Conservation (phyloP, 2,329 filamentous ascomycete genomes). For the Endoconidiophora polonica region DNA sequence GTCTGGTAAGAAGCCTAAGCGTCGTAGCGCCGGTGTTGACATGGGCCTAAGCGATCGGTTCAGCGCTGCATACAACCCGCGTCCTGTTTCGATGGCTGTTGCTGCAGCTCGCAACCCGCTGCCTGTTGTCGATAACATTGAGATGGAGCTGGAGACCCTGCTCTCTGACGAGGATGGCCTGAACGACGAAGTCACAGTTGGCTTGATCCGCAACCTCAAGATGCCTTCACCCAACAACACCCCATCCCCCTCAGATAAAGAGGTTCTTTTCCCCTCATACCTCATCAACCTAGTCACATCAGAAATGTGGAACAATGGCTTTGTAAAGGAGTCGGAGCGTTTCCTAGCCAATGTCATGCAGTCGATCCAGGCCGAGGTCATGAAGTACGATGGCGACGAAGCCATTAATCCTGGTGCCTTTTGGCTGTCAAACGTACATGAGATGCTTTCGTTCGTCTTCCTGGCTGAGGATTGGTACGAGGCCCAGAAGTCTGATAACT, state of each 20-base stretch:
- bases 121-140: conserved; percentile 73
- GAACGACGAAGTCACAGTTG: conserved; percentile 94
- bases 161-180: conserved; percentile 89
- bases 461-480: conserved; percentile 99
- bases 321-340: conserved; percentile 96
- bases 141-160: conserved; percentile 84
- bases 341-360: conserved; percentile 99
- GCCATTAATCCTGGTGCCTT: conserved; percentile 94
- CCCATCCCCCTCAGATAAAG: conserved; percentile 89
- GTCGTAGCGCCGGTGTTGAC: conserved; percentile 79
- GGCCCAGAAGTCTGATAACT: conserved; percentile 97
- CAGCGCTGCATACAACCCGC: conserved; percentile 81
- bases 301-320: conserved; percentile 99
- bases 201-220: conserved; percentile 89
- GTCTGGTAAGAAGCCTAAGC: conserved; percentile 90
- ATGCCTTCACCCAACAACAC: conserved; percentile 78
- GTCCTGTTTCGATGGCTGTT: conserved; percentile 91
- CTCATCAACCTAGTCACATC: conserved; percentile 98
- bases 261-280: conserved; percentile 95
- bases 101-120: conserved; percentile 31
- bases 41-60: conserved; percentile 75
- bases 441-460: conserved; percentile 99
- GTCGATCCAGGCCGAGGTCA: conserved; percentile 96
- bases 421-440: conserved; percentile 98
- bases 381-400: conserved; percentile 96